A percentile compares a stretch with the other conserved stretches of the same genome.
Conservation (phyloP, 345 rosid species). For the Citrus medica region DNA sequence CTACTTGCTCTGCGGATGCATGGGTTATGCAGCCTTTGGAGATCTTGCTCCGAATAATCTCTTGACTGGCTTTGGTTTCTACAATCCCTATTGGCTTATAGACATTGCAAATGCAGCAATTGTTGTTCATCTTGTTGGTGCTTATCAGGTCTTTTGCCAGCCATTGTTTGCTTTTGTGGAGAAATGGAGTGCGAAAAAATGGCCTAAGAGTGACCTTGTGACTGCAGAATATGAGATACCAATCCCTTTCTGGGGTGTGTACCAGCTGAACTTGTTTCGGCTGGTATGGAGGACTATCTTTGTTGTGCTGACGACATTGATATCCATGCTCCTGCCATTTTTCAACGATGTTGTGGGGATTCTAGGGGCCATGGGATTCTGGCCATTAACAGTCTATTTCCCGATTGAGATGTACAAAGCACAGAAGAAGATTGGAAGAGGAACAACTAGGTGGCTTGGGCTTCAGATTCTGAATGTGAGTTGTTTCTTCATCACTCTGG, state of each 20-base stretch:
- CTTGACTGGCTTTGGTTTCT: slow-evolving; percentile 76
- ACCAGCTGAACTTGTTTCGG: slow-evolving; percentile 48
- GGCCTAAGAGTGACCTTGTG: slow-evolving; percentile 42
- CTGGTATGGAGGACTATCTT: slow-evolving; percentile 51
- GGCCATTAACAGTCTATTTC: slow-evolving; percentile 55
- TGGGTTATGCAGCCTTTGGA: slow-evolving; percentile 85
- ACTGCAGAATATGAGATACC: slow-evolving; percentile 41
- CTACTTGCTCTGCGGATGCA: slow-evolving; percentile 72
- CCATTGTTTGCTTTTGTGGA: slow-evolving; percentile 60
- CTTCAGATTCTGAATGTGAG: slow-evolving; percentile 39
- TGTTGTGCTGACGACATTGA: slow-evolving; percentile 35
- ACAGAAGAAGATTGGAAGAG: slow-evolving; percentile 32
- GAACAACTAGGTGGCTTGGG: slow-evolving; percentile 39
- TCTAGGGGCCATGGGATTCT: slow-evolving; percentile 48
- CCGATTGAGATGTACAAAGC: slow-evolving; percentile 51
- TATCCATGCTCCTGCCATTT: slow-evolving; percentile 61
- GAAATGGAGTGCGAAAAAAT: slow-evolving; percentile 44
- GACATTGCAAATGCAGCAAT: slow-evolving; percentile 71
- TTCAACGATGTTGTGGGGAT: slow-evolving; percentile 52
- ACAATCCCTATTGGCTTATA: slow-evolving; percentile 74
- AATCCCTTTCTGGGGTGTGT: slow-evolving; percentile 34
- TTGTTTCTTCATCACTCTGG: slow-evolving; percentile 33
- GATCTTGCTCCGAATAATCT: slow-evolving; percentile 73
- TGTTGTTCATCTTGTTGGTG: slow-evolving; percentile 73
- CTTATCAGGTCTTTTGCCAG: slow-evolving; percentile 67